Evolutionary conservation across 139 green algal species (phyloP).

Genomic region (Chlorella sp.): DNA sequence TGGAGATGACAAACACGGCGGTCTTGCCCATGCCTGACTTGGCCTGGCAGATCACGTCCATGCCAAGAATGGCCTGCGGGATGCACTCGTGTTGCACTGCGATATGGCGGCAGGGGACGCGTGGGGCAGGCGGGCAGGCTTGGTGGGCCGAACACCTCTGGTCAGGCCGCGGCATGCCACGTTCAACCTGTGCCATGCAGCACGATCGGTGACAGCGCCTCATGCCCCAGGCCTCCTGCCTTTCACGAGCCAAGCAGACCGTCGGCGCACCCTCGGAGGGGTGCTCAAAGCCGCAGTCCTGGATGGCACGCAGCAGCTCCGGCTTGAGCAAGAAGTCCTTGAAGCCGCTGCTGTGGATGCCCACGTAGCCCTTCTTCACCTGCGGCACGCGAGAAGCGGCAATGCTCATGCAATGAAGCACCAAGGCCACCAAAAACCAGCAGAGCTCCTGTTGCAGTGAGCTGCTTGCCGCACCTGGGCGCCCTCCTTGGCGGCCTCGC

Average conservation of each 20-base stretch:
- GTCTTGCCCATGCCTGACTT: constrained; percentile 99
- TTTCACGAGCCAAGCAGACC: too few relatives aligned
- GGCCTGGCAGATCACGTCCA: constrained; percentile 99
- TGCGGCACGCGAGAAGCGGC: background rate
- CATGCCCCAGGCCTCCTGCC: too few relatives aligned
- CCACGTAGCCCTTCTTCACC: constrained; percentile 96
- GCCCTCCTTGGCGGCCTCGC: constrained; percentile 57
- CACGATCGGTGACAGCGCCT: too few relatives aligned
- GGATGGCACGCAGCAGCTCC: constrained; percentile 95
- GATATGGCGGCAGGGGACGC: background rate
- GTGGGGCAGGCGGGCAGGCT: background rate
- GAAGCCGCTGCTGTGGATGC: constrained; percentile 97
- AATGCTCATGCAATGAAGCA: too few relatives aligned
- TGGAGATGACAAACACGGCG: constrained; percentile 98
- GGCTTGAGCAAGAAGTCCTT: constrained; percentile 98
- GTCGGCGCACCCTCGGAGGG: constrained; percentile 92
- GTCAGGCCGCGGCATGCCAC: too few relatives aligned
- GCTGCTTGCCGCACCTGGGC: constrained; percentile 46
- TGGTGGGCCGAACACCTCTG: too few relatives aligned
- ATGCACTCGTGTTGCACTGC: constrained; percentile 99
- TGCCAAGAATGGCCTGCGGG: constrained; percentile 96
- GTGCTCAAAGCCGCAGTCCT: constrained; percentile 99
- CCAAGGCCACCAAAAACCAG: too few relatives aligned
- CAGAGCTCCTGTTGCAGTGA: too few relatives aligned
- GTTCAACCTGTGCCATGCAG: too few relatives aligned